phyloP scores from a whole-genome alignment of 1,139 yeast genomes.

The Wickerhamiella pararugosa region DNA sequence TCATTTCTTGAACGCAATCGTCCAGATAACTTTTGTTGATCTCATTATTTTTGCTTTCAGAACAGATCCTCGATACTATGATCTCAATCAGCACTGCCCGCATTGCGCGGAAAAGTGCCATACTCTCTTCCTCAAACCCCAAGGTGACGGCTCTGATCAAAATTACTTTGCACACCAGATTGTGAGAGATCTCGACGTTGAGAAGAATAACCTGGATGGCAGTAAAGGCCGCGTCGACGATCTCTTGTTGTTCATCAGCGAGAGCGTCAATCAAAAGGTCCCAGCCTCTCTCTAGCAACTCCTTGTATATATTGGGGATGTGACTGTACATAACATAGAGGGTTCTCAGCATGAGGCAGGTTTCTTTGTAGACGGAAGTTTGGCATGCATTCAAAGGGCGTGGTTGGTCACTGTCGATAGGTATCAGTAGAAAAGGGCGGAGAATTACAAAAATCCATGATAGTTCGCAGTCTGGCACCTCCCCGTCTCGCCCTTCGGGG shows the following conservation, averaged over 20 bases:
- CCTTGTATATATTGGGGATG: conserved; percentile 4
- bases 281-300: conserved; percentile 15
- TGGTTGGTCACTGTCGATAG: not conserved
- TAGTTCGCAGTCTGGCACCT: no score
- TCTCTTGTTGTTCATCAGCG: conserved; percentile 7
- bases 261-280: conserved; percentile 15
- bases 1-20: conserved; percentile 1
- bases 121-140: conserved; percentile 9
- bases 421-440: conserved; percentile 1
- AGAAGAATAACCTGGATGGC: conserved; percentile 15
- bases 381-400: conserved; percentile 1
- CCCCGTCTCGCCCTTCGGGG: no score
- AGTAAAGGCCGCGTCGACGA: conserved; percentile 13
- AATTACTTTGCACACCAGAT: conserved; percentile 13
- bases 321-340: conserved; percentile 1
- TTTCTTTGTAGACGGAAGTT: conserved; percentile 1
- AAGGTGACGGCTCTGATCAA: conserved; percentile 12
- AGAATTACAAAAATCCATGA: conserved; percentile 3
- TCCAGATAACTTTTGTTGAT: not conserved
- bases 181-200: conserved; percentile 9
- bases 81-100: conserved; percentile 13
- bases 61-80: not conserved
- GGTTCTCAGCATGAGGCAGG: conserved; percentile 1
- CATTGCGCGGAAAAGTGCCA: conserved; percentile 12
- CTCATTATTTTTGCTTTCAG: not conserved